phyloP scores from a whole-genome alignment of 768 basidiomycete species.

The Podaxis rugospora region DNA sequence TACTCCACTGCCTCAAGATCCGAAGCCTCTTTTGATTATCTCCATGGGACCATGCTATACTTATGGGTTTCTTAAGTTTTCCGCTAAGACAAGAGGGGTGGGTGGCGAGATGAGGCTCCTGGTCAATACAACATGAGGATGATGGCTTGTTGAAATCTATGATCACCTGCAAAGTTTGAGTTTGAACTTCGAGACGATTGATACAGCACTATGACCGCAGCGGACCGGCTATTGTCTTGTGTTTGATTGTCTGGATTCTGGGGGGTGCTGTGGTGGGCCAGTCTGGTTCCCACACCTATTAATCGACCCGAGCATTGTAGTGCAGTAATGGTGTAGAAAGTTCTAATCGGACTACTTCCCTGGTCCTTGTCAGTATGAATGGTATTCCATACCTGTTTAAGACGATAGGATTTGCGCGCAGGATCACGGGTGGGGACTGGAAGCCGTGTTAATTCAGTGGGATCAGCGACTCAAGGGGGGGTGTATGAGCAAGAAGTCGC shows the following conservation, averaged over 20 bases:
- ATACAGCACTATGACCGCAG: too few species aligned
- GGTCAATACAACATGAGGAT: conserved; percentile 26
- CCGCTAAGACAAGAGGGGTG: neutral
- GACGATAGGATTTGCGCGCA: too few species aligned
- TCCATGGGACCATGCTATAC: neutral
- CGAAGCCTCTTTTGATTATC: neutral
- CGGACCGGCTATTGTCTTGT: neutral
- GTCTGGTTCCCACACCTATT: neutral
- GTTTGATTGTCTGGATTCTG: neutral
- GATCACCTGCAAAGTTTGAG: neutral
- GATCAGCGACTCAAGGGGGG: neutral
- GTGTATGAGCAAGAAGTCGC: neutral
- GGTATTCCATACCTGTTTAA: neutral
- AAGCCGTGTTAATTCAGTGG: neutral
- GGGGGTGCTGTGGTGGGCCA: neutral
- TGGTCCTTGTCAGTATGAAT: neutral
- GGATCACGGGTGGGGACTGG: neutral
- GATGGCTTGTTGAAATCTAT: conserved; percentile 13
- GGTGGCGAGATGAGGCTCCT: conserved; percentile 13
- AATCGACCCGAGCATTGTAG: neutral
- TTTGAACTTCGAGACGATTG: neutral
- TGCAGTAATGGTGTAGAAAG: neutral
- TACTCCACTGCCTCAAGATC: neutral
- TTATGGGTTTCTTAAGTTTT: neutral
- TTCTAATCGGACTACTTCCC: neutral